Conservation (phyloP, 1,284 basidiomycete species). For the Melampsora larici-populina region DNA sequence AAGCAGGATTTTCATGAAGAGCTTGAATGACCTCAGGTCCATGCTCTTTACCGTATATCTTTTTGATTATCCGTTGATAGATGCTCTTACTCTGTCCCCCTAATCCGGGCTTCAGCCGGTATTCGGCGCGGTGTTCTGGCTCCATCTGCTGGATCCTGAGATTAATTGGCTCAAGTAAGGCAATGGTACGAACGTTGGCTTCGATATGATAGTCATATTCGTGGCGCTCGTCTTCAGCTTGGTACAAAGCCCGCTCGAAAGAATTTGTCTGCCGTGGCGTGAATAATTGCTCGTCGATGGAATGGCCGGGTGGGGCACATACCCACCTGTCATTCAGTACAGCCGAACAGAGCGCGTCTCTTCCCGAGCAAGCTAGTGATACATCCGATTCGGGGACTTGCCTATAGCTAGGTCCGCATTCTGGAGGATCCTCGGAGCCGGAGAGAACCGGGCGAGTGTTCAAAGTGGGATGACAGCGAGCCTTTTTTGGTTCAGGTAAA, state of each 20-base stretch:
- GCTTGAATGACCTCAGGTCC: conserved; percentile 82
- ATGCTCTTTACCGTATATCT: conserved; percentile 83
- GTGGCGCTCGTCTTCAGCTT: conserved; percentile 95
- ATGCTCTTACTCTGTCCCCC: conserved; percentile 82
- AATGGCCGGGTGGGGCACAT: conserved; percentile 88
- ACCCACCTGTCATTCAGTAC: conserved; percentile 97
- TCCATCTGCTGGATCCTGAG: conserved; percentile 85
- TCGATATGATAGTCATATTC: conserved; percentile 98
- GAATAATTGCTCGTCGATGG: conserved; percentile 89
- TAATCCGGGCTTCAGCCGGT: conserved; percentile 81
- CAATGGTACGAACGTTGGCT: conserved; percentile 84
- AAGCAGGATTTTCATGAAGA: conserved; percentile 84
- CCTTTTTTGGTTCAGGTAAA: conserved; percentile 56
- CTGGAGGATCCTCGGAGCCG: conserved; percentile 5
- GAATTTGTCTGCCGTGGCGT: conserved; percentile 94
- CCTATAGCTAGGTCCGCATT: conserved; percentile 81
- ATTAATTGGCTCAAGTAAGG: conserved; percentile 83
- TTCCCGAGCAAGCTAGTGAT: conserved; percentile 83
- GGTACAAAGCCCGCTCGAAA: conserved; percentile 93
- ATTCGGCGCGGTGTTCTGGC: conserved; percentile 75
- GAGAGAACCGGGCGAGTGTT: conserved; percentile 51
- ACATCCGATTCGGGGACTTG: conserved; percentile 81
- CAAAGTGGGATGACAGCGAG: conserved; percentile 52
- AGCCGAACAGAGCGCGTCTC: conserved; percentile 91
- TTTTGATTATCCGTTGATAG: conserved; percentile 91